Base-by-base conservation (phyloP, 108 stramenopile species). In the Fragilaria radians region DNA sequence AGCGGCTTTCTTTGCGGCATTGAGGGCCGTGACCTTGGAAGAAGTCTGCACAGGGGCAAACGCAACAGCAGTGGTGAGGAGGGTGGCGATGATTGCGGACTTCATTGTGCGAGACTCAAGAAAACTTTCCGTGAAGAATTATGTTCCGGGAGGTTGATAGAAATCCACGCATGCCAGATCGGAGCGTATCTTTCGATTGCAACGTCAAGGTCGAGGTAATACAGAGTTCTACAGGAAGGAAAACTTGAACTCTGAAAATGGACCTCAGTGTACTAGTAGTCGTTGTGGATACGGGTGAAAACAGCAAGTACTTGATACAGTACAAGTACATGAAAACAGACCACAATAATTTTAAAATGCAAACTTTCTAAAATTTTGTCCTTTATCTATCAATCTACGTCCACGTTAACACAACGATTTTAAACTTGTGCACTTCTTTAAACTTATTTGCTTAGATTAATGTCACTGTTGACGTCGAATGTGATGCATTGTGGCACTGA, bases 11-110 rank as follows among this genome's bases (percentile, higher is more conserved):
- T 7, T 21, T 21, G 50, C 36, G 14, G 49, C 63, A 29, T 52
- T 53, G 5, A 65, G 52, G 63, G 54, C 14, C 22, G 63, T 65
- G 7, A 51, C 28, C 24, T 54, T 1, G 26, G 52, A 22, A 52
- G 26, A 29, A n/a, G 27, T 57, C 29, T 28, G 52, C 22, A 45
- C 28, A 42, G 53, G 52, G 4, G 52, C 52, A 29, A 66, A 66
- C 23, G 65, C 56, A 28, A 57, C 56, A 19, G 57, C 56, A 18
- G 52, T 21, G 57, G 36, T 53, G 49, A 66, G 45, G 57, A 66
- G 65, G 28, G 65, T 48, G 14, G 65, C 30, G 22, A 66, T 29
- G 65, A 66, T 57, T 18, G 32, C 45, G 30, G 25, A 25, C 66
- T 61, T 67, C 66, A 60, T 67, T 25, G 47, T 61, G 33, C 26